phyloP scores from a whole-genome alignment of 225 moss, liverwort and hornwort species.

The Physcomitrellopsis africana region DNA sequence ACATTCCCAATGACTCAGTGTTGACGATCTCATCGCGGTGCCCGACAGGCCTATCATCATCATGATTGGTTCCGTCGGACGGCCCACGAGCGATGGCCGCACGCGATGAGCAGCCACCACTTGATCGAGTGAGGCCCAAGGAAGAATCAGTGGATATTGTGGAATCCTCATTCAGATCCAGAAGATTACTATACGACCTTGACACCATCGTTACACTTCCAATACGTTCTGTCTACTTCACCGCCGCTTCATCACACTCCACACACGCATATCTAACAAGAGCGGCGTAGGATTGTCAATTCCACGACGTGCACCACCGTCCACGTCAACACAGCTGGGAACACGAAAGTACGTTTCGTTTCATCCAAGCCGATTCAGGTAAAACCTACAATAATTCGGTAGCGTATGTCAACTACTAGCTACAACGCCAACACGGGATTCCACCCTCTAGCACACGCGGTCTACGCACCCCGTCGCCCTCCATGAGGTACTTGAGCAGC shows the following conservation, averaged over 20 bases:
- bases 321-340: slow-evolving; percentile 29
- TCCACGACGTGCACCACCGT: slow-evolving; percentile 14
- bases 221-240: slow-evolving; percentile 11
- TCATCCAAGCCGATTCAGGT: slow-evolving; percentile 39
- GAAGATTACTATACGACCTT: slow-evolving; percentile 85
- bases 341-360: slow-evolving; percentile 12
- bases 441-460: slow-evolving; percentile 30
- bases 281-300: background rate
- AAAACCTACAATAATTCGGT: background rate
- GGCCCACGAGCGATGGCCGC: slow-evolving; percentile 63
- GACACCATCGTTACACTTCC: slow-evolving; percentile 67
- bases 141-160: slow-evolving; percentile 60
- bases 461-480: slow-evolving; percentile 42
- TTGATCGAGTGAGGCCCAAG: slow-evolving; percentile 51
- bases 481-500: slow-evolving; percentile 41
- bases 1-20: slow-evolving; percentile 64
- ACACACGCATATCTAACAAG: slow-evolving; percentile 1
- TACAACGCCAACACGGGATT: slow-evolving; percentile 30
- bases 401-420: slow-evolving; percentile 20
- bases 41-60: slow-evolving; percentile 40
- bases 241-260: background rate
- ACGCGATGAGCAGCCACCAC: slow-evolving; percentile 55
- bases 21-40: slow-evolving; percentile 66
- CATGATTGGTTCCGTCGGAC: slow-evolving; percentile 46
- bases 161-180: slow-evolving; percentile 87